phyloP scores from a whole-genome alignment of 331 rosid genomes.

The Prunus yedoensis region DNA sequence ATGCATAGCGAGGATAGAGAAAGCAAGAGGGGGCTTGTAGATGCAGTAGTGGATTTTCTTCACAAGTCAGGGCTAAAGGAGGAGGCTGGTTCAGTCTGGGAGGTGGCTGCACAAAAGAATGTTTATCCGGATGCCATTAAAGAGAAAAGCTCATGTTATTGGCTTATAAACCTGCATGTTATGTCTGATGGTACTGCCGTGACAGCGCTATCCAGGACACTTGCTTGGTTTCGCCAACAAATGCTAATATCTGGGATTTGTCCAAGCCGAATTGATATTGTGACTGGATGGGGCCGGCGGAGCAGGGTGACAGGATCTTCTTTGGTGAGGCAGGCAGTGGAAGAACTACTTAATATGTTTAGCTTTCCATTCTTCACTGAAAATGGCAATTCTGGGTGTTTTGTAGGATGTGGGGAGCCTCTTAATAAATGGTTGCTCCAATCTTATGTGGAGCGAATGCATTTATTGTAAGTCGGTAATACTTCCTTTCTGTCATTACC shows the following conservation, averaged over 20 bases:
- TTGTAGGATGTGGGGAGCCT: constrained; percentile 90
- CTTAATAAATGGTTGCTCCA: constrained; percentile 80
- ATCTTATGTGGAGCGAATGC: constrained; percentile 90
- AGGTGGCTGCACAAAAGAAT: constrained; percentile 79
- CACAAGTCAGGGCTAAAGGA: constrained; percentile 96
- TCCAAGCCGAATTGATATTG: constrained; percentile 82
- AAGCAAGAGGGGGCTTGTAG: constrained; percentile 91
- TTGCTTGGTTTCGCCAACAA: constrained; percentile 79
- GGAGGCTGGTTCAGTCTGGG: constrained; percentile 97
- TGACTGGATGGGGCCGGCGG: constrained; percentile 95
- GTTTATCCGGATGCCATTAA: constrained; percentile 87
- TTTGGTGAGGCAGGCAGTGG: constrained; percentile 84
- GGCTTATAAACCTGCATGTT: constrained; percentile 96
- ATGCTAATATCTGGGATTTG: constrained; percentile 69
- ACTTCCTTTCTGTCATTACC: constrained; percentile 13
- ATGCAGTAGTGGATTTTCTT: constrained; percentile 95
- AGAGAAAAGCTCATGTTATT: constrained; percentile 78
- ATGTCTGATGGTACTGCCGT: constrained; percentile 98
- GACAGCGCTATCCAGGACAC: constrained; percentile 84
- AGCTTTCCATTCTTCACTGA: constrained; percentile 88
- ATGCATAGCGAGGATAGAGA: constrained; percentile 94
- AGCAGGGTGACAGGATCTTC: constrained; percentile 88
- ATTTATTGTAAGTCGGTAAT: constrained; percentile 52
- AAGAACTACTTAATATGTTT: constrained; percentile 61
- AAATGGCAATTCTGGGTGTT: constrained; percentile 88